phyloP scores from a whole-genome alignment of 371 early-diverging fungal species.

The Sporodiniella umbellata region DNA sequence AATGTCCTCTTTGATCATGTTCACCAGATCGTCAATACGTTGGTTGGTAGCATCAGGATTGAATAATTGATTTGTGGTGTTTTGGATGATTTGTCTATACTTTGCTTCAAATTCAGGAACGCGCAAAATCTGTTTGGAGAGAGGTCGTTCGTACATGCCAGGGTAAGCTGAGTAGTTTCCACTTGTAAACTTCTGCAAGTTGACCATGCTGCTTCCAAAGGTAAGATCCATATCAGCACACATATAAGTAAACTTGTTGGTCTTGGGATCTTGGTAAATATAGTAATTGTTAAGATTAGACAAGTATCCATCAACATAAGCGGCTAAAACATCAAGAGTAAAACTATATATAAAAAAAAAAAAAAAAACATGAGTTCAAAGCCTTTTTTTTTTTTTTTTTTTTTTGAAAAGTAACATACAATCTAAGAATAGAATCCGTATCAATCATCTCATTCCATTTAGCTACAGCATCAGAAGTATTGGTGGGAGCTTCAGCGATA shows the following conservation, averaged over 20 bases:
- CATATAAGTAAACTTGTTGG: constrained; percentile 2
- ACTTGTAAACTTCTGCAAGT: constrained; percentile 8
- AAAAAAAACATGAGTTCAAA: no score
- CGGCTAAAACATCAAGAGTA: constrained; percentile 27
- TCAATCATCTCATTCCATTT: constrained; percentile 24
- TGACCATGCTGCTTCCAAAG: constrained; percentile 11
- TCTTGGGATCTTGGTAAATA: constrained; percentile 12
- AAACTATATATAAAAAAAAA: constrained; percentile 6
- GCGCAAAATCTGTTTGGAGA: constrained; percentile 5
- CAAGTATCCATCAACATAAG: constrained; percentile 31
- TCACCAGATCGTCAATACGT: constrained; percentile 11
- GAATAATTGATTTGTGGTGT: constrained; percentile 1
- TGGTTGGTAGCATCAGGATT: constrained; percentile 3
- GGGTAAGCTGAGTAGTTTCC: constrained; percentile 32
- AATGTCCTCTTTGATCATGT: constrained; percentile 19
- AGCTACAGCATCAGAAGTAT: constrained; percentile 7
- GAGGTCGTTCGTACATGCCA: constrained; percentile 14
- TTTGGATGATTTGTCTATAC: constrained; percentile 10
- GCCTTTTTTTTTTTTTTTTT: not conserved
- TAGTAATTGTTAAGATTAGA: not conserved
- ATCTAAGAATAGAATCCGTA: constrained; percentile 5
- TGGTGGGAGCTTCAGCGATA: constrained; percentile 12
- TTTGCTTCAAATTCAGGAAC: constrained; percentile 8
- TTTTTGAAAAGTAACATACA: not conserved
- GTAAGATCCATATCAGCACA: constrained; percentile 27